Evolutionary conservation across 1,284 basidiomycete species (phyloP), one percentile per base, ranked within the genome.

Genomic region (Malassezia sympodialis): DNA sequence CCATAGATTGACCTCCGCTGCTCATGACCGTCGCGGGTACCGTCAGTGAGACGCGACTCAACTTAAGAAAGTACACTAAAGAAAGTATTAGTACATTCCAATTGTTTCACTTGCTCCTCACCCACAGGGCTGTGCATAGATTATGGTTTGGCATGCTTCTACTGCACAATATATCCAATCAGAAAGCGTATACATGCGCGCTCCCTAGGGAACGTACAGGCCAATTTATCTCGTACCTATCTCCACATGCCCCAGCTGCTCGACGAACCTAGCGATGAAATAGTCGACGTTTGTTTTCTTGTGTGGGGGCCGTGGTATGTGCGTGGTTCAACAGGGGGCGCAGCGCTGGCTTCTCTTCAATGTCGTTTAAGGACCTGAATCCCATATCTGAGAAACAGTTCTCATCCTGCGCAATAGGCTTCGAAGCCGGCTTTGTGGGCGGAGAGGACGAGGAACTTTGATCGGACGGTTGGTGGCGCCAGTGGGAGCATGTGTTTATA

Each of bases 401-500:
- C 19, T 57, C 49, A 28, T 51, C 55, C 7, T 40, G n/a, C n/a
- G 17, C 11, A 8, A 14, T 19, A 8, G 46, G n/a, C 26, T 17
- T 23, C 8, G 15, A 23, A 8, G 26, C 15, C 11, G 46, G 6
- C 28, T 37, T 26, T 17, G 44, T 34, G 19, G 26, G 15, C 4
- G 24, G 8, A 46, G 30, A 19, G 19, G 44, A 46, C 17, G 28
- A 15, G 21, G 7, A 1, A 34, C 23, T 30, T 32, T 3, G 2
- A 14, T 30, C 17, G 4, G 19, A n/a, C 15, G 34, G n/a, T 11
- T 3, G 31, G 2, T 43, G 26, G 11, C 27, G 23, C 55, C 55
- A 57, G 43, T 70, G 67, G 7, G 70, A 72, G 49, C 75, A 76
- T 3, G 72, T 72, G 12, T 68, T 57, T 43, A 76, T 73, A 24